Evolutionary conservation across 805 yeast species (phyloP), one percentile per base, ranked within the genome.

Genomic region (Ogataea pilisensis): DNA sequence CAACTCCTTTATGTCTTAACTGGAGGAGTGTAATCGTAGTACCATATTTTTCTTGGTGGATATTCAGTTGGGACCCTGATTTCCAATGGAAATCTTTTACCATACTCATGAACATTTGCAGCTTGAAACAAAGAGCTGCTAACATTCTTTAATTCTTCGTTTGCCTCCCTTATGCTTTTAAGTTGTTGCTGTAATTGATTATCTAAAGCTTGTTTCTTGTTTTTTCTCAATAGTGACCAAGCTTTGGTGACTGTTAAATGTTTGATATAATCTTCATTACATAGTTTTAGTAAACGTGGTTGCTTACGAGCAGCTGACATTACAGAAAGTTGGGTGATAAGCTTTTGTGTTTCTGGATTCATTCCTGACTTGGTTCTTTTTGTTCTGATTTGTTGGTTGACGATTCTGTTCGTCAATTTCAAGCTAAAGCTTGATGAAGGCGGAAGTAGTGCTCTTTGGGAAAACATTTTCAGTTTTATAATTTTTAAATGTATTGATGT

Each of bases 41-140:
- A 78, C 97, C 97, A 90, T 16, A 85, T 70, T 45, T 75, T 73
- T 54, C 76, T 78, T 16, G 97, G 85, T 12, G 99, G 99, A 46
- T 70, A 86, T 41, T 89, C 91, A 1, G 95, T 84, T 17, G 99
- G 99, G 8, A 86, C 79, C 57, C 93, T 78, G 61, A 87, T 60
- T 56, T 91, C 96, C 53, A 85, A 65, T 5, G 95, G 91, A 61
- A 86, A 89, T 54, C 88, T 69, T 50, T 76, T 75, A 43, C 70
- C 70, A 33, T 62, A 61, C 50, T 83, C 82, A 37, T 68, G 65
- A 24, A 61, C 61, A 52, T 78, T 81, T 9, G 96, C 95, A 25
- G 68, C 69, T 39, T 70, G 73, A 52, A 70, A 89, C 38, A 91
- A 66, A 35, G 65, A 71, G 0, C 80, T 78, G 45, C 69, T 70